Percentiles rank a stretch among this genome's conserved stretches.
phyloP scores from a whole-genome alignment of 108 stramenopile genomes.

The Phaeodactylum tricornutum region DNA sequence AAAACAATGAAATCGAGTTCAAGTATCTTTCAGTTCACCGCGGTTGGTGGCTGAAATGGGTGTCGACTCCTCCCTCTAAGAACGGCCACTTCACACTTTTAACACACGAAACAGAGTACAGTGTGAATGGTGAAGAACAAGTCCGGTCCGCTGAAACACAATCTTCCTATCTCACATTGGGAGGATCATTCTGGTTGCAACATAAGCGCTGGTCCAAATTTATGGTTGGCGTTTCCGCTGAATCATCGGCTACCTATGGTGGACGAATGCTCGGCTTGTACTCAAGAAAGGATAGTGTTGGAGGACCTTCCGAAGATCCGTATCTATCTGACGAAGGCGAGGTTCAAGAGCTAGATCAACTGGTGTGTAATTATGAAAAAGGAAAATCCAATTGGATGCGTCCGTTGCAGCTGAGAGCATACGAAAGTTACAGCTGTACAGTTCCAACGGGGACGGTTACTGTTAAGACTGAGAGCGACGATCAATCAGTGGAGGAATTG shows the following conservation, averaged over 20 bases:
- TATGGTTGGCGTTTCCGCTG: conserved; percentile 56
- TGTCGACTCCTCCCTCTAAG: conserved; percentile 41
- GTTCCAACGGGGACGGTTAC: not conserved
- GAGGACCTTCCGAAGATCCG: conserved; percentile 17
- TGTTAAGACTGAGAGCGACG: not conserved
- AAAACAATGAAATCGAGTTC: conserved; percentile 28
- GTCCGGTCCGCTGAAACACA: conserved; percentile 18
- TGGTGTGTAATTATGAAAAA: conserved; percentile 19
- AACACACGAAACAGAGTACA: conserved; percentile 21
- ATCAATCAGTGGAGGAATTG: not conserved
- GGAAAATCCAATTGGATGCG: conserved; percentile 30
- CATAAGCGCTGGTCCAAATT: conserved; percentile 72
- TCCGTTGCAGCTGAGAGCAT: conserved; percentile 19
- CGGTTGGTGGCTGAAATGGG: conserved; percentile 92
- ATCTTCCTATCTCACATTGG: conserved; percentile 44
- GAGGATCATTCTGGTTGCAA: conserved; percentile 52
- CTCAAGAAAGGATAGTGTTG: conserved; percentile 15
- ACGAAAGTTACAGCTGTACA: conserved; percentile 7
- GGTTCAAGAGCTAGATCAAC: conserved; percentile 17
- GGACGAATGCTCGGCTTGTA: conserved; percentile 77
- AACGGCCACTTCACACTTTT: conserved; percentile 57
- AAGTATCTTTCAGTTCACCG: conserved; percentile 74
- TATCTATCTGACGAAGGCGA: conserved; percentile 32
- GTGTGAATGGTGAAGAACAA: conserved; percentile 10
- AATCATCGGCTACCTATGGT: conserved; percentile 69